Conservation (phyloP, 768 basidiomycete genomes). For the Podaxis rugospora region DNA sequence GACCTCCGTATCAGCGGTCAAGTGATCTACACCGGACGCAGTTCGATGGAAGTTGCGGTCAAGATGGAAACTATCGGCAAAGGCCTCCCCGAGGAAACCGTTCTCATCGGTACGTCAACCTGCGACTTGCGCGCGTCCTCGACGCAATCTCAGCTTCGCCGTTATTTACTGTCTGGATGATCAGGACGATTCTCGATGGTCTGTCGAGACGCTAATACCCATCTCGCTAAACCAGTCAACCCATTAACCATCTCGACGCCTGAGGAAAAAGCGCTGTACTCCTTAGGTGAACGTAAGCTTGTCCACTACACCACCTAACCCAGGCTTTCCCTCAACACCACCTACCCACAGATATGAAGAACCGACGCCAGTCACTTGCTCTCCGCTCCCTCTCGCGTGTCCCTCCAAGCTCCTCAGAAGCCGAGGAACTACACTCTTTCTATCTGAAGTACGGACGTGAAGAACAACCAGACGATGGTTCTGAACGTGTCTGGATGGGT, state of each 20-base stretch:
- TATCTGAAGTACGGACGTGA: conserved; percentile 57
- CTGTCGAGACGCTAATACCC: conserved; percentile 66
- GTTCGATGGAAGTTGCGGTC: conserved; percentile 83
- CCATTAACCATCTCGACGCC: conserved; percentile 52
- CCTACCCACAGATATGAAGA: conserved; percentile 48
- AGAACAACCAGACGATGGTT: conserved; percentile 8
- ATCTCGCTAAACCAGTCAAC: conserved; percentile 60
- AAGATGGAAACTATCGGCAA: conserved; percentile 67
- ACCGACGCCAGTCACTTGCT: conserved; percentile 47
- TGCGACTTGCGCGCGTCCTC: background rate
- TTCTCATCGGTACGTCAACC: conserved; percentile 51
- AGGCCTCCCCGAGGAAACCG: conserved; percentile 50
- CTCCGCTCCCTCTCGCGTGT: conserved; percentile 63
- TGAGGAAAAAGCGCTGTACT: conserved; percentile 59
- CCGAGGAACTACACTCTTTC: conserved; percentile 61
- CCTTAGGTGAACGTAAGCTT: conserved; percentile 63
- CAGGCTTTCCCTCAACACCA: background rate
- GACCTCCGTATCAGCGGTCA: conserved; percentile 77
- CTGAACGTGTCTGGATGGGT: conserved; percentile 66
- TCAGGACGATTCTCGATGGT: conserved; percentile 92
- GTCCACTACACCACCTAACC: background rate
- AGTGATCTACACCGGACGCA: conserved; percentile 72
- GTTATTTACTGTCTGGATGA: too few species aligned
- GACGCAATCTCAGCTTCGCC: background rate
- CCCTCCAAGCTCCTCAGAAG: conserved; percentile 70